Percentiles rank a stretch among this genome's conserved stretches.
phyloP scores from a whole-genome alignment of 495 filamentous ascomycete species.

The Penicillium mononematosum region DNA sequence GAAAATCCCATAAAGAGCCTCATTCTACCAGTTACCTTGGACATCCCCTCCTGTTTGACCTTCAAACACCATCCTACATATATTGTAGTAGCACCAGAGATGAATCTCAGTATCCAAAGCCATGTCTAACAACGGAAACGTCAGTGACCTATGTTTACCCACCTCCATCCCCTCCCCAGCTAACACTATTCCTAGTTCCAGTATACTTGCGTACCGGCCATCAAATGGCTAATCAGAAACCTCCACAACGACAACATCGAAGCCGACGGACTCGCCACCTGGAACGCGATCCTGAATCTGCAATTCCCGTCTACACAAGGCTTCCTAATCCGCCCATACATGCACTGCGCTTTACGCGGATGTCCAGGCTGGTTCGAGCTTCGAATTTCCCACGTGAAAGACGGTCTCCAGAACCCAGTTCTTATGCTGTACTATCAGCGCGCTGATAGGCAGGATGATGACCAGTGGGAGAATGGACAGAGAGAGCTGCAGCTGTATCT shows the following conservation, averaged over 20 bases:
- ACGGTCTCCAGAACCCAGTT: not conserved
- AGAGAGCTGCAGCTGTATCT: not conserved
- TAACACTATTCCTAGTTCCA: not conserved
- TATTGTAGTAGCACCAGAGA: not conserved
- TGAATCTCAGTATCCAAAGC: not conserved
- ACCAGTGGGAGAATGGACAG: not conserved
- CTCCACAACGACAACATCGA: not conserved
- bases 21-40: not conserved
- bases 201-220: not conserved
- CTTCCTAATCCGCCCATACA: not conserved
- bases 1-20: not conserved
- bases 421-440: not conserved
- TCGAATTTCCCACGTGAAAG: not conserved
- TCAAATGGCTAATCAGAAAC: not conserved
- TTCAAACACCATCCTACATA: not conserved
- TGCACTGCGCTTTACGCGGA: not conserved
- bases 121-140: not conserved
- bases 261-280: not conserved
- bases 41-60: not conserved
- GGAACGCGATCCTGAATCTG: not conserved
- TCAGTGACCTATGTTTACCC: not conserved
- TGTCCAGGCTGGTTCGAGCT: not conserved
- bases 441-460: not conserved
- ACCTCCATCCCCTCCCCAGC: not conserved
- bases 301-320: not conserved